Evolutionary conservation across 148 eudicot species (phyloP).

Genomic region (Fagopyrum tataricum): DNA sequence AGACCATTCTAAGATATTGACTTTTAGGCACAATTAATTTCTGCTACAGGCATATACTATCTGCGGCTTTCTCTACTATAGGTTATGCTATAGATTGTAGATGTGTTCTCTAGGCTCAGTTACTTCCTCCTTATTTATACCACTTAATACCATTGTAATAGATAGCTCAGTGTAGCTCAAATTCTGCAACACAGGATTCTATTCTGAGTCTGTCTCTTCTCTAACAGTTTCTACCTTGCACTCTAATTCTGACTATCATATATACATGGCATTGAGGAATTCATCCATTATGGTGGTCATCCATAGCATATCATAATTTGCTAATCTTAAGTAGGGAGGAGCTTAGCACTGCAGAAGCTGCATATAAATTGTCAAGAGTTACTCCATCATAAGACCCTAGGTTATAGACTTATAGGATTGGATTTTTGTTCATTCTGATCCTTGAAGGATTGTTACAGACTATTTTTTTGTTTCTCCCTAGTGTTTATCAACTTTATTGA

Average conservation of each 20-base stretch:
- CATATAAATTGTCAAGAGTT: not conserved
- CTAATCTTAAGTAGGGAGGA: not conserved
- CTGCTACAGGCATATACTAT: too few relatives aligned
- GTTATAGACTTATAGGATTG: not conserved
- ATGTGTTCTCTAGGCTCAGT: too few relatives aligned
- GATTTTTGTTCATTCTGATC: not conserved
- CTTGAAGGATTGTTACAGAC: not conserved
- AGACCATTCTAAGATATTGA: too few relatives aligned
- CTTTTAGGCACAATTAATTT: too few relatives aligned
- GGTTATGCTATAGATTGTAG: too few relatives aligned
- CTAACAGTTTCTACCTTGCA: not conserved
- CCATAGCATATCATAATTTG: not conserved
- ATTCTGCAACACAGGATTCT: too few relatives aligned
- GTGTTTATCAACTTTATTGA: not conserved
- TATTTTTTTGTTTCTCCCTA: not conserved
- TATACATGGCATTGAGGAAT: not conserved
- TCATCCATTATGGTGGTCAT: not conserved
- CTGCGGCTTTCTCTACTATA: too few relatives aligned
- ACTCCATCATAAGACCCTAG: not conserved
- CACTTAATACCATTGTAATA: too few relatives aligned
- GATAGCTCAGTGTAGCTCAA: too few relatives aligned
- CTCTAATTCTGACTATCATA: not conserved
- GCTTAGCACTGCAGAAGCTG: not conserved
- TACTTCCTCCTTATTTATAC: too few relatives aligned
- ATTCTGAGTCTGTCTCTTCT: too few relatives aligned